Evolutionary conservation across 495 filamentous ascomycete genomes (phyloP), one percentile per base, ranked within the genome.

Genomic region (Cercophora scortea): DNA sequence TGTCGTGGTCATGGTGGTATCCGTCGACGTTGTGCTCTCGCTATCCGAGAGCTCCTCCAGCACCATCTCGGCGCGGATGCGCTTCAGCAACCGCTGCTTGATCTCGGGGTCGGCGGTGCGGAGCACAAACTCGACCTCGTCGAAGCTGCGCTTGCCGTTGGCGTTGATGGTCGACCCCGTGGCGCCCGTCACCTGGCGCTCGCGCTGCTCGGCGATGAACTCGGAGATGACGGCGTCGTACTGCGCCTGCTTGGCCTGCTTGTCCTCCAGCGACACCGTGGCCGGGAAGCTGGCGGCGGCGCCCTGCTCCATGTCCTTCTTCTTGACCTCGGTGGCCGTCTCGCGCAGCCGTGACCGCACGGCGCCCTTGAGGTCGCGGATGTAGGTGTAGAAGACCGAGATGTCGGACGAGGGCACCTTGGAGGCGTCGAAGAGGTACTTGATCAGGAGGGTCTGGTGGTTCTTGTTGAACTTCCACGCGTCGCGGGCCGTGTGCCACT

Each of bases 381-480:
- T 72, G 65, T 95, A 95, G 17, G 73, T 65, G 53, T 83, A 74
- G 25, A 95, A 79, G 9, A 81, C 74, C 16, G 73, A 56, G 51
- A 86, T 80, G 62, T 89, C 81, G 46, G 72, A 65, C 9, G 81
- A 67, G 0, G 89, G 88, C 15, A 95, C 55, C 51, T 66, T 78
- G 45, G 82, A 72, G 44, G 81, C 63, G 51, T 86, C 82, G 60
- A 91, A 88, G 18, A 88, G 66, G 63, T 93, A 81, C 70, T 90
- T 91, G 65, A 96, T 79, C 13, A 96, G 69, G 50, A 85, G 79
- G 13, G 81, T 87, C 70, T 95, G 89, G 62, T 87, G 79, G 50
- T 84, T 86, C 72, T 96, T 96, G 73, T 91, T 91, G 72, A 96
- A 96, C 67, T 95, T 96, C 90, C 90, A 96, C 38, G 69, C 72